Percentiles rank a stretch among this genome's conserved stretches.
Conservation (phyloP, 176 grass and related monocot genomes). For the Chrysopogon serrulatus region DNA sequence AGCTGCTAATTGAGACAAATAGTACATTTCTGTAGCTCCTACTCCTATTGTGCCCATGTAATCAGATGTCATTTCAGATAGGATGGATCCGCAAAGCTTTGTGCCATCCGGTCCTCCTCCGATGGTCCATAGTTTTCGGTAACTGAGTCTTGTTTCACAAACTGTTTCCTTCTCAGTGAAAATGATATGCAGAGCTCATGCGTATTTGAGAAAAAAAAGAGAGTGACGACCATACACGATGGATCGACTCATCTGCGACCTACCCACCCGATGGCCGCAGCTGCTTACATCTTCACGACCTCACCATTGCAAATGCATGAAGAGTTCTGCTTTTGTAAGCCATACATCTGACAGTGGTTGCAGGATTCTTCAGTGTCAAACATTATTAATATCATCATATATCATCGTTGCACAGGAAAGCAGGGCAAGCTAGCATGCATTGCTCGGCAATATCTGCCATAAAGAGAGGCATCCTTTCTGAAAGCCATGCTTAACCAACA, state of each 20-base stretch:
- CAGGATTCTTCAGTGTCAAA: not conserved
- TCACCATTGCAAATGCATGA: not conserved
- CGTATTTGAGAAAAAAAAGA: no score
- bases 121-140: no score
- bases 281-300: conserved; percentile 15
- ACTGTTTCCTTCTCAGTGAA: no score
- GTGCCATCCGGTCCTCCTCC: no score
- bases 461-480: not conserved
- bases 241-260: not conserved
- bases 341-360: not conserved
- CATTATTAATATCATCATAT: not conserved
- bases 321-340: conserved; percentile 4
- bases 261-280: not conserved
- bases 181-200: no score
- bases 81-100: not conserved
- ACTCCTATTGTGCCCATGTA: not conserved
- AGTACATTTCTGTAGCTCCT: no score
- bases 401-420: not conserved
- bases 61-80: not conserved
- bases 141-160: no score
- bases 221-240: not conserved
- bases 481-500: not conserved
- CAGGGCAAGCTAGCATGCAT: no score
- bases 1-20: not conserved
- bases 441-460: not conserved